Percentiles rank a stretch among this genome's conserved stretches.
Evolutionary conservation across 2,329 filamentous ascomycete species (phyloP).

Genomic region (Byssoonygena ceratinophila): DNA sequence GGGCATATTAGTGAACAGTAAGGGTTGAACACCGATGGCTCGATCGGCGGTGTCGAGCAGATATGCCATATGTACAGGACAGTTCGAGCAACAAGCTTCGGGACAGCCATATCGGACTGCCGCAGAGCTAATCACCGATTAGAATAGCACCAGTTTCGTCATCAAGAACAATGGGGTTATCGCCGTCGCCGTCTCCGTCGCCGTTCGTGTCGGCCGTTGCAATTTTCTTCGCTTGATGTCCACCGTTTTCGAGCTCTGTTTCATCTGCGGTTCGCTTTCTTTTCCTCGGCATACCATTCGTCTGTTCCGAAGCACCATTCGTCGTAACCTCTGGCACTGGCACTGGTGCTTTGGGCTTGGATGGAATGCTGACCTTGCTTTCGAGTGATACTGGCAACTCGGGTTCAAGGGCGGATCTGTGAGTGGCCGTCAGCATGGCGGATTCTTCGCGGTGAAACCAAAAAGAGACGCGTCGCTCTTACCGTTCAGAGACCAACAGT

Average conservation of each 20-base stretch:
- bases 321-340: slow-evolving; percentile 23
- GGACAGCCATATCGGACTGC: background rate
- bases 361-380: slow-evolving; percentile 38
- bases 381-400: slow-evolving; percentile 34
- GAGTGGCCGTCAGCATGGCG: slow-evolving; percentile 13
- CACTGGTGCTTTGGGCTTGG: slow-evolving; percentile 34
- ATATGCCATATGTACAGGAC: background rate
- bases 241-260: slow-evolving; percentile 26
- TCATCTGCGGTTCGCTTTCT: slow-evolving; percentile 40
- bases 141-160: slow-evolving; percentile 52
- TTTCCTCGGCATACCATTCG: slow-evolving; percentile 25
- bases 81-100: background rate
- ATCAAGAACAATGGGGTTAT: slow-evolving; percentile 38
- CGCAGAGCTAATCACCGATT: slow-evolving; percentile 46
- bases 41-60: background rate
- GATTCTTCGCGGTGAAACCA: background rate
- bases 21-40: background rate
- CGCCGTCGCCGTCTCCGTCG: slow-evolving; percentile 33
- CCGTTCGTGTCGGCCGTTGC: slow-evolving; percentile 27
- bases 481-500: slow-evolving; percentile 42
- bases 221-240: slow-evolving; percentile 36
- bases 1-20: background rate
- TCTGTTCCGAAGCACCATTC: background rate
- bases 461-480: slow-evolving; percentile 6
- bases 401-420: slow-evolving; percentile 24